These are phyloP conservation scores for Arthrobotrys sinensis DNA, from an alignment of 2,329 filamentous ascomycete species.

Conservation along the genomic window DNA sequence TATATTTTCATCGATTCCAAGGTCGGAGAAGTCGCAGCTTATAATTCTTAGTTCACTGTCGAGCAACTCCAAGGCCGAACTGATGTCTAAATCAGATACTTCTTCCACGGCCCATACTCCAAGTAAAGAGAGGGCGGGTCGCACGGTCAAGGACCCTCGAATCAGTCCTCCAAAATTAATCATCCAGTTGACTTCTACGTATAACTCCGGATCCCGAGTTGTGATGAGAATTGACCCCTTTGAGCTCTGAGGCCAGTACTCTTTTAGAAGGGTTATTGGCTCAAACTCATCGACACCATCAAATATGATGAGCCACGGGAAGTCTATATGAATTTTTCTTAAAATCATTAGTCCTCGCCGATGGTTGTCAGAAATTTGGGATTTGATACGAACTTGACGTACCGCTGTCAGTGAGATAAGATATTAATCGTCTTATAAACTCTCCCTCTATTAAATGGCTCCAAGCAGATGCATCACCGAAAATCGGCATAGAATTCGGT, in stretches of 20 bases:
- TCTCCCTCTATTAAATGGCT: too few relatives aligned
- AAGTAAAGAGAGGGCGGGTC: background rate
- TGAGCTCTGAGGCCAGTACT: background rate
- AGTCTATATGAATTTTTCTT: background rate
- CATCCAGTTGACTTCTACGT: background rate
- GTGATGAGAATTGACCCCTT: conserved; percentile 4
- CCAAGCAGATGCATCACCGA: too few relatives aligned
- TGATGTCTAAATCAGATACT: background rate
- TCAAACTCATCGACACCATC: background rate
- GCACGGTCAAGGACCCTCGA: background rate
- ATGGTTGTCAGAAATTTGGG: background rate
- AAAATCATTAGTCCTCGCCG: background rate
- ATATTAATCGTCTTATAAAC: too few relatives aligned
- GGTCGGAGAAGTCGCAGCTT: background rate
- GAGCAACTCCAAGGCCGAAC: background rate
- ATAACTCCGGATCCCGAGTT: conserved; percentile 5
- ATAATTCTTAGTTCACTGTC: too few relatives aligned
- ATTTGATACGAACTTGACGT: too few relatives aligned
- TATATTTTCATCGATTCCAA: too few relatives aligned
- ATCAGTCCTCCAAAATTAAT: background rate
- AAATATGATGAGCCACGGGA: conserved; percentile 22
- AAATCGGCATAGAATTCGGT: too few relatives aligned
- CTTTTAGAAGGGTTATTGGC: background rate
- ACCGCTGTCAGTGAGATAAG: too few relatives aligned
- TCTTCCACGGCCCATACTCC: background rate